These are phyloP conservation scores for Sphagnum fallax DNA, from an alignment of 228 moss, liverwort and hornwort species.

Conservation along the genomic window DNA sequence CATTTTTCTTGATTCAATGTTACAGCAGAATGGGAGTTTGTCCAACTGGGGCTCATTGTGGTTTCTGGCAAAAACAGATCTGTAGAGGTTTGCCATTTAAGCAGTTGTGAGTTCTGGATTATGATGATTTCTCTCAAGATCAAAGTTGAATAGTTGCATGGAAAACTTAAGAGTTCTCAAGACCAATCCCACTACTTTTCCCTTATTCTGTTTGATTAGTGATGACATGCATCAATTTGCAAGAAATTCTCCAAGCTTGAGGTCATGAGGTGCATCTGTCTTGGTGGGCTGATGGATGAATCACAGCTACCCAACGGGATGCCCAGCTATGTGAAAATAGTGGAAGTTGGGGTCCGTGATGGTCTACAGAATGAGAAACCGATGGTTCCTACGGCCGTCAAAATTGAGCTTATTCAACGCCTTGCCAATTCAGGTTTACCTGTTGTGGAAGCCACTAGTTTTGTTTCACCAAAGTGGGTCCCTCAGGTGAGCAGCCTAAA, in stretches of 20 bases:
- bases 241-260: too few species aligned
- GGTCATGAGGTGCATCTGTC: too few species aligned
- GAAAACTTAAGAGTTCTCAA: too few species aligned
- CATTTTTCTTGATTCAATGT: too few species aligned
- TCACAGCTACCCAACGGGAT: too few species aligned
- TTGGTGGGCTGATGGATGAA: not conserved
- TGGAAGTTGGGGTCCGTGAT: conserved; percentile 95
- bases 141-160: too few species aligned
- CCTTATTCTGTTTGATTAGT: not conserved
- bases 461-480: conserved; percentile 96
- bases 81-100: too few species aligned
- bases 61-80: too few species aligned
- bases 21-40: too few species aligned
- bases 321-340: conserved; percentile 81
- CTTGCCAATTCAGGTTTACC: conserved; percentile 75
- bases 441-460: conserved; percentile 93
- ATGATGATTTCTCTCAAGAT: too few species aligned
- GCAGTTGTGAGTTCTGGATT: too few species aligned
- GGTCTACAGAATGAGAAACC: conserved; percentile 89
- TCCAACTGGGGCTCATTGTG: too few species aligned
- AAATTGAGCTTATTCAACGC: conserved; percentile 76
- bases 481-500: conserved; percentile 55
- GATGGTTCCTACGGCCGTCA: conserved; percentile 70
- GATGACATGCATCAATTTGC: not conserved
- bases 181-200: not conserved